A percentile compares a stretch with the other conserved stretches of the same genome.
These are phyloP conservation scores for Puya raimondii DNA, from an alignment of 176 grass and related monocot species.

Conservation along the genomic window DNA sequence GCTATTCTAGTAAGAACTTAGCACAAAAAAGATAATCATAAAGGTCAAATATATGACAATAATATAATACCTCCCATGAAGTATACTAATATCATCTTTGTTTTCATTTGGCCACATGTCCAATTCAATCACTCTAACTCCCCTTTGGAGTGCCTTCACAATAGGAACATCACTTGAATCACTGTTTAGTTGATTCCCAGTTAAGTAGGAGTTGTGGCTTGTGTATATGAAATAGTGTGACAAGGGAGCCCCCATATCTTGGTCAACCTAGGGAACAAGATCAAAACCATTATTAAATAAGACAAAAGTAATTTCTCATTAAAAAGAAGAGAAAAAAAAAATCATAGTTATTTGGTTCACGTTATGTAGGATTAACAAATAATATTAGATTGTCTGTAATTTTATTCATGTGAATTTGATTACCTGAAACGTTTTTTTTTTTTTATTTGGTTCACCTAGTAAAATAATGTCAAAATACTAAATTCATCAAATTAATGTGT, in stretches of 20 bases:
- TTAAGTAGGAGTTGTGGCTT: slow-evolving; percentile 89
- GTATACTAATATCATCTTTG: slow-evolving; percentile 49
- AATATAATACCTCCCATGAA: slow-evolving; percentile 48
- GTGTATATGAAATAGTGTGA: slow-evolving; percentile 97
- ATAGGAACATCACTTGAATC: slow-evolving; percentile 71
- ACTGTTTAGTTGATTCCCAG: slow-evolving; percentile 80
- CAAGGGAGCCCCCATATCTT: slow-evolving; percentile 51
- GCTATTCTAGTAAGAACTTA: too few relatives aligned
- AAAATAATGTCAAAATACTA: too few relatives aligned
- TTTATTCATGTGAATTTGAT: too few relatives aligned
- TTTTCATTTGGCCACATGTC: slow-evolving; percentile 73
- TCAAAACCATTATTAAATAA: not conserved
- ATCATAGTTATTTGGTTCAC: not conserved
- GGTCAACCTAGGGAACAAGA: slow-evolving; percentile 26
- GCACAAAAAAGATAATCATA: not conserved
- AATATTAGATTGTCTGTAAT: too few relatives aligned
- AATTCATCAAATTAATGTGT: too few relatives aligned
- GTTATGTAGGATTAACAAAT: too few relatives aligned
- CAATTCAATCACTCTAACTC: slow-evolving; percentile 85
- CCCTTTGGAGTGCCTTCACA: slow-evolving; percentile 45
- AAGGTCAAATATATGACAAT: not conserved
- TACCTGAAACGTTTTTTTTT: too few relatives aligned
- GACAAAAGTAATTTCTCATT: not conserved
- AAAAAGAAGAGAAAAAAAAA: not conserved
- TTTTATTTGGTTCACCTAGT: too few relatives aligned